Evolutionary conservation across 345 rosid species (phyloP).

Genomic region (Corchorus capsularis): DNA sequence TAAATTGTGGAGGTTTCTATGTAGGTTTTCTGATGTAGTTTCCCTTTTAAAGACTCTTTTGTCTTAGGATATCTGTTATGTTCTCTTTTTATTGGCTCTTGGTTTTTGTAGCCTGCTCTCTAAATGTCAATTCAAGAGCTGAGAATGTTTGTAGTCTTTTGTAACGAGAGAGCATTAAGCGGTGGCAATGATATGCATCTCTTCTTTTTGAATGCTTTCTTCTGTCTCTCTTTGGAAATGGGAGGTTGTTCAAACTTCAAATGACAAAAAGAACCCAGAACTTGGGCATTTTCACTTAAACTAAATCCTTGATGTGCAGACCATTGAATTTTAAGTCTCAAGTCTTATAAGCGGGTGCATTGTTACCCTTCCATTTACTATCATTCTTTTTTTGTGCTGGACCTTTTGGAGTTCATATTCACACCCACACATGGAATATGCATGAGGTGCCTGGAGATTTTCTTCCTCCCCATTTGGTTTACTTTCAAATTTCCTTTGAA

Average conservation of each 20-base stretch:
- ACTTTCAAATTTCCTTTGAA: neutral
- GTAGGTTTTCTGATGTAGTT: neutral
- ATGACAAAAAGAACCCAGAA: neutral
- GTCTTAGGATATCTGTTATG: neutral
- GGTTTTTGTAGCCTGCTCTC: neutral
- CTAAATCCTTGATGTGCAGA: neutral
- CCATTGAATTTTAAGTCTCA: neutral
- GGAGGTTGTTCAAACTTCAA: neutral
- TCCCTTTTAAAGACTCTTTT: neutral
- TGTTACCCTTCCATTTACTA: neutral
- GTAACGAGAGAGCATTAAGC: neutral
- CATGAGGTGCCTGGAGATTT: neutral
- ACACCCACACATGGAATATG: neutral
- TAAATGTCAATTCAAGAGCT: neutral
- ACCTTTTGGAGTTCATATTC: neutral
- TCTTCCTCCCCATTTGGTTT: neutral
- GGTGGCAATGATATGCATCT: conserved; percentile 8
- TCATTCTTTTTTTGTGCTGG: too few species aligned
- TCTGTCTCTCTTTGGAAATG: neutral
- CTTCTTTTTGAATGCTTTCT: neutral
- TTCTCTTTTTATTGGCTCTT: neutral
- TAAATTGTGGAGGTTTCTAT: neutral
- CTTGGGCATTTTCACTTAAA: neutral
- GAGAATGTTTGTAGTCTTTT: neutral
- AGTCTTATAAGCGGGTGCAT: neutral